Evolutionary conservation across 2,329 filamentous ascomycete genomes (phyloP).

Genomic region (Davidsoniella australis): DNA sequence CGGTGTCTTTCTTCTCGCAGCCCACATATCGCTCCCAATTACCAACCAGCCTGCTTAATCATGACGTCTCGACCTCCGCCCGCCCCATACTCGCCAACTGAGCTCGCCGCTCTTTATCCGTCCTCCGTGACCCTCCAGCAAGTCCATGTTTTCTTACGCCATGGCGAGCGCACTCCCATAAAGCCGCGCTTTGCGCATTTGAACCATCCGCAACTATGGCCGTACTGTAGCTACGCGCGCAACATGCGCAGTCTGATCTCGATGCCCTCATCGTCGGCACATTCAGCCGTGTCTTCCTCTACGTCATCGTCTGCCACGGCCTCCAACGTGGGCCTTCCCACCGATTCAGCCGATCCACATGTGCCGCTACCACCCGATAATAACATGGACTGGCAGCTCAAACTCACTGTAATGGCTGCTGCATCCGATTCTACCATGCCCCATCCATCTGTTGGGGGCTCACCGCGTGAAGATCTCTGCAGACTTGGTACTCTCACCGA

Average conservation of each 20-base stretch:
- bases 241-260: conserved; percentile 38
- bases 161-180: conserved; percentile 71
- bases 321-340: background rate
- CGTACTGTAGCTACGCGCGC: conserved; percentile 68
- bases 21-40: background rate
- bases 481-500: conserved; percentile 63
- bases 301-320: too few relatives aligned
- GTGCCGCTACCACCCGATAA: conserved; percentile 16
- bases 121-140: conserved; percentile 63
- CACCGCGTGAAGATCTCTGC: conserved; percentile 67
- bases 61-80: conserved; percentile 72
- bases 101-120: conserved; percentile 71
- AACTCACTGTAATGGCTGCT: conserved; percentile 23
- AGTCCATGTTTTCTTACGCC: conserved; percentile 72
- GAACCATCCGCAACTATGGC: conserved; percentile 57
- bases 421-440: conserved; percentile 56
- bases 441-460: conserved; percentile 43
- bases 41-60: conserved; percentile 8
- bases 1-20: background rate
- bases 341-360: conserved; percentile 20
- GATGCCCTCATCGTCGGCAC: background rate
- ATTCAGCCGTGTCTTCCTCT: too few relatives aligned
- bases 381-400: conserved; percentile 26
- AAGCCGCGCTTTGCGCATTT: conserved; percentile 74
- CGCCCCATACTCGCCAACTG: conserved; percentile 59